phyloP scores from a whole-genome alignment of 1,284 basidiomycete species.

The Irpex sp. region DNA sequence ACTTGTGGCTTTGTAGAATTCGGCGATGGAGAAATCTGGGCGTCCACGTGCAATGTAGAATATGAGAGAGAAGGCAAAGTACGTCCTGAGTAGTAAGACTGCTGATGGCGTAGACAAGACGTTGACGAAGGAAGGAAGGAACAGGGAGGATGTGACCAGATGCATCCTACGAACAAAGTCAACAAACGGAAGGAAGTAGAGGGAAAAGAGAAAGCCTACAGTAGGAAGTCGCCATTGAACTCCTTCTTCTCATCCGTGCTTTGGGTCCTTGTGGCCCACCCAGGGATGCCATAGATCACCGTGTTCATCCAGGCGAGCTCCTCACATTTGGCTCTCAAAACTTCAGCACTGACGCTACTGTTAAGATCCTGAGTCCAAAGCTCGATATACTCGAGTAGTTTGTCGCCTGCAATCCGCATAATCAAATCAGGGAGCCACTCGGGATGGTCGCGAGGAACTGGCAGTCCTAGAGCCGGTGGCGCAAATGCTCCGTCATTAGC shows the following conservation, averaged over 20 bases:
- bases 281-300: conserved; percentile 40
- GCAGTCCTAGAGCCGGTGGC: conserved; percentile 39
- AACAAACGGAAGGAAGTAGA: neutral
- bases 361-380: conserved; percentile 40
- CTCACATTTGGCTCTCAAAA: conserved; percentile 39
- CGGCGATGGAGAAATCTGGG: conserved; percentile 29
- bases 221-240: conserved; percentile 41
- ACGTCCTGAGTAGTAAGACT: conserved; percentile 33
- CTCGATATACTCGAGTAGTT: conserved; percentile 39
- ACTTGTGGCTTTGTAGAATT: conserved; percentile 30
- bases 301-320: conserved; percentile 40
- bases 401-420: conserved; percentile 24
- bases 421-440: conserved; percentile 29
- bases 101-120: conserved; percentile 26
- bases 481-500: conserved; percentile 32
- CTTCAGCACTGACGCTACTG: conserved; percentile 4
- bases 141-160: conserved; percentile 42
- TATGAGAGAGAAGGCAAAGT: conserved; percentile 32
- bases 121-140: conserved; percentile 33
- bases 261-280: conserved; percentile 25
- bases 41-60: conserved; percentile 38
- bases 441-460: conserved; percentile 26
- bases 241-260: conserved; percentile 17
- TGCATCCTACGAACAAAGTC: conserved; percentile 32
- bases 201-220: conserved; percentile 18